A percentile compares a stretch with the other conserved stretches of the same genome.
Conservation (phyloP, 106 monocot genomes). For the Allium fistulosum region DNA sequence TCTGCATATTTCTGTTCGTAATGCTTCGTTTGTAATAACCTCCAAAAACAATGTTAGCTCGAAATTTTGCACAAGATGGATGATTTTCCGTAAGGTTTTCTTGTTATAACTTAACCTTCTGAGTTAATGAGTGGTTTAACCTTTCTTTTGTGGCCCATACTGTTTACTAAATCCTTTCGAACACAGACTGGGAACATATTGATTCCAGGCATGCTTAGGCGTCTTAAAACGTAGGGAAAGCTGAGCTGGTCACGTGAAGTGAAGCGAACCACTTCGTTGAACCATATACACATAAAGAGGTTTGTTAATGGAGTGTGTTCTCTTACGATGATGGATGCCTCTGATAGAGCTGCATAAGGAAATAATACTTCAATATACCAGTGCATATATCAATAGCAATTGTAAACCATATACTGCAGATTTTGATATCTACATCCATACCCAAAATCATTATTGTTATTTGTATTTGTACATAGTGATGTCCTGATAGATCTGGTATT, state of each 20-base stretch:
- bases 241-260: constrained; percentile 95
- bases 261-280: constrained; percentile 90
- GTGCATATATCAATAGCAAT: neutral
- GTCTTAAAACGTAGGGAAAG: constrained; percentile 76
- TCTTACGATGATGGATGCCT: constrained; percentile 79
- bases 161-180: constrained; percentile 90
- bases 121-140: constrained; percentile 65
- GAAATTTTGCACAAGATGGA: too few relatives aligned
- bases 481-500: too few relatives aligned
- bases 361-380: neutral
- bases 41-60: too few relatives aligned
- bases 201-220: constrained; percentile 38
- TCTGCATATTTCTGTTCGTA: too few relatives aligned
- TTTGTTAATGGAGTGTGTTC: constrained; percentile 72
- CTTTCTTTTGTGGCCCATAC: constrained; percentile 82
- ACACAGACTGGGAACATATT: constrained; percentile 88
- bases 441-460: too few relatives aligned
- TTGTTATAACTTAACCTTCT: constrained; percentile 9
- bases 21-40: too few relatives aligned
- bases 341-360: constrained; percentile 60
- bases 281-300: constrained; percentile 78
- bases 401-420: too few relatives aligned
- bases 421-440: too few relatives aligned
- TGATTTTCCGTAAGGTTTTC: neutral
- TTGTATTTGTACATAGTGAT: too few relatives aligned